Evolutionary conservation across 2,329 filamentous ascomycete genomes (phyloP).

Genomic region (Leptographium flavum): DNA sequence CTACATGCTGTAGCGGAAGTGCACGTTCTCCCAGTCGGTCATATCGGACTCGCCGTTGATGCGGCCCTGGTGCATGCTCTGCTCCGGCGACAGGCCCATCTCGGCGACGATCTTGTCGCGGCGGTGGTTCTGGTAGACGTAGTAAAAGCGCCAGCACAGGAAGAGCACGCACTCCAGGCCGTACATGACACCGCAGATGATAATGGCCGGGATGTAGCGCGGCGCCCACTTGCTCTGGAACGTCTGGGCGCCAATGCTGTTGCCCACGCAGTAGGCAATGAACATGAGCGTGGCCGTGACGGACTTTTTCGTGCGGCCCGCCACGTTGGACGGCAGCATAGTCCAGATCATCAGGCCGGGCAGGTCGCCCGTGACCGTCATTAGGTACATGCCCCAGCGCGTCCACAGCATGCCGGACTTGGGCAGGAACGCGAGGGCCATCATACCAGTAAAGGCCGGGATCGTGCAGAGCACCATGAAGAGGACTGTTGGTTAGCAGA

Average conservation of each 20-base stretch:
- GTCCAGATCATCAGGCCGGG: constrained; percentile 7
- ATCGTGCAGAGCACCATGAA: constrained; percentile 18
- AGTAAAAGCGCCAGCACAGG: constrained; percentile 6
- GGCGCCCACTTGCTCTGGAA: constrained; percentile 8
- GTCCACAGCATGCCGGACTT: constrained; percentile 15
- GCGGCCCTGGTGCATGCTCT: constrained; percentile 6
- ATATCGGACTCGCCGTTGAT: constrained; percentile 9
- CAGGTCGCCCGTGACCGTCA: constrained; percentile 11
- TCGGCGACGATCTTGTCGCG: constrained; percentile 3
- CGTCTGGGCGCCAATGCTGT: constrained; percentile 8
- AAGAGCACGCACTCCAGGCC: constrained; percentile 5
- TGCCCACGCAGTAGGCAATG: constrained; percentile 8
- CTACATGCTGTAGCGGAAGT: constrained; percentile 8
- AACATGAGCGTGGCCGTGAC: constrained; percentile 8
- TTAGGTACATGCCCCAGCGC: constrained; percentile 19
- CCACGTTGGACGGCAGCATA: constrained; percentile 7
- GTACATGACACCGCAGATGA: constrained; percentile 8
- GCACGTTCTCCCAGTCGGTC: constrained; percentile 8
- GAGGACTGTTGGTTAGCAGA: no score
- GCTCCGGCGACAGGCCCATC: constrained; percentile 2
- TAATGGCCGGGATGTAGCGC: constrained; percentile 7
- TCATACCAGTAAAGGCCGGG: constrained; percentile 18
- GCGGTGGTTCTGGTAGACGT: constrained; percentile 3
- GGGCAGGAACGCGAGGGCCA: constrained; percentile 17
- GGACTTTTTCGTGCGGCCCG: constrained; percentile 9